Percentiles rank a stretch among this genome's conserved stretches.
Conservation (phyloP, 129 eudicot species). For the Oenanthe sinensis region DNA sequence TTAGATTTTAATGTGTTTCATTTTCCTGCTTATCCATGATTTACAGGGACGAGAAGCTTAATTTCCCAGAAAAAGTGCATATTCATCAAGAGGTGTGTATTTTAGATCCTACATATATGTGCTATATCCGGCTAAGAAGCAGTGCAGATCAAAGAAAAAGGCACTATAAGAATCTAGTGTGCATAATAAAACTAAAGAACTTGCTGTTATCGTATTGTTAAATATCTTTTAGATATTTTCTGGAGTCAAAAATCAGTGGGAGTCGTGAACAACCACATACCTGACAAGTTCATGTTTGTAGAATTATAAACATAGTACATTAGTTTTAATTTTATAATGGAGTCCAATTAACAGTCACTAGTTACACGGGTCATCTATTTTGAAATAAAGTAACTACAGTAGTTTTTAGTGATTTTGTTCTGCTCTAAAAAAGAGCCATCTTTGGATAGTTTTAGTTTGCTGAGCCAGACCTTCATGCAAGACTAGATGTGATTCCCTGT, state of each 20-base stretch:
- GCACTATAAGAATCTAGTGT: not conserved
- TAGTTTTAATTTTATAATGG: not conserved
- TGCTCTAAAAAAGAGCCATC: not conserved
- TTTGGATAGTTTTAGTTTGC: not conserved
- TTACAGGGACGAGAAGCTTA: conserved; percentile 80
- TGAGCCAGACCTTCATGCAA: not conserved
- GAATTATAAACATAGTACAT: not conserved
- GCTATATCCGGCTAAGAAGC: not conserved
- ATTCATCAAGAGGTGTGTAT: conserved; percentile 55
- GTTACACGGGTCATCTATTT: not conserved
- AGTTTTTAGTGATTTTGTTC: not conserved
- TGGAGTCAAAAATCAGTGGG: not conserved
- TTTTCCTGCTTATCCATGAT: not conserved
- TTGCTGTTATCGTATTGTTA: not conserved
- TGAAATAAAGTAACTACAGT: not conserved
- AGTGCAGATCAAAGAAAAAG: not conserved
- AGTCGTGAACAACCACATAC: not conserved
- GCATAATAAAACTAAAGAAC: not conserved
- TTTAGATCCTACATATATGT: not conserved
- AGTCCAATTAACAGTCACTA: not conserved
- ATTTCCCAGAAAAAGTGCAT: conserved; percentile 52
- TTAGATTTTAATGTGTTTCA: not conserved
- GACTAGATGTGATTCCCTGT: not conserved
- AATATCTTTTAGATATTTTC: not conserved
- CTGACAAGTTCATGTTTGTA: not conserved